Conservation (phyloP, 768 basidiomycete genomes). For the Russula compacta region DNA sequence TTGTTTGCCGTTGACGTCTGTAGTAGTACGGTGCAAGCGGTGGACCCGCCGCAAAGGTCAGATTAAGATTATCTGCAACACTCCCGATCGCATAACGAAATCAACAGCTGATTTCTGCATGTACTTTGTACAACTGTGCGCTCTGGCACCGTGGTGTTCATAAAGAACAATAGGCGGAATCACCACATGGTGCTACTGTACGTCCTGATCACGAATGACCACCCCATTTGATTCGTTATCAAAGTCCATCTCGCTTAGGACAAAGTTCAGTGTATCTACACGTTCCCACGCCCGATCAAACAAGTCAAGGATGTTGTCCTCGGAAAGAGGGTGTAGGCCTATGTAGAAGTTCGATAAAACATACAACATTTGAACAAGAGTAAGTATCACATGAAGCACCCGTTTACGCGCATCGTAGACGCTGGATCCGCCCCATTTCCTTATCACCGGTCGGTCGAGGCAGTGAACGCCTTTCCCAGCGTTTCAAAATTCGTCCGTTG, state of each 20-base stretch:
- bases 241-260: slow-evolving; percentile 5
- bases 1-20: neutral
- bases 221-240: neutral
- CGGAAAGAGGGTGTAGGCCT: neutral
- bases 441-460: slow-evolving; percentile 5
- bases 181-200: neutral
- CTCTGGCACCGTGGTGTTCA: neutral
- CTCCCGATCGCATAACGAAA: neutral
- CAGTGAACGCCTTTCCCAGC: slow-evolving; percentile 1
- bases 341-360: neutral
- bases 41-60: too few species aligned
- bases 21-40: too few species aligned
- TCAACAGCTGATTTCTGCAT: neutral
- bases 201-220: neutral
- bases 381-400: neutral
- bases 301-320: neutral
- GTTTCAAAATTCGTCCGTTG: slow-evolving; percentile 7
- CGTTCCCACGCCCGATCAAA: slow-evolving; percentile 3
- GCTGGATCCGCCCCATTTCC: neutral
- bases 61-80: neutral
- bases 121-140: neutral
- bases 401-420: neutral
- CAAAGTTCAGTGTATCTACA: neutral
- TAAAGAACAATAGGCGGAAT: neutral
- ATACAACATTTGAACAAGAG: neutral